Conservation (phyloP, 352 stramenopile species). For the Globisporangium cederbergense region DNA sequence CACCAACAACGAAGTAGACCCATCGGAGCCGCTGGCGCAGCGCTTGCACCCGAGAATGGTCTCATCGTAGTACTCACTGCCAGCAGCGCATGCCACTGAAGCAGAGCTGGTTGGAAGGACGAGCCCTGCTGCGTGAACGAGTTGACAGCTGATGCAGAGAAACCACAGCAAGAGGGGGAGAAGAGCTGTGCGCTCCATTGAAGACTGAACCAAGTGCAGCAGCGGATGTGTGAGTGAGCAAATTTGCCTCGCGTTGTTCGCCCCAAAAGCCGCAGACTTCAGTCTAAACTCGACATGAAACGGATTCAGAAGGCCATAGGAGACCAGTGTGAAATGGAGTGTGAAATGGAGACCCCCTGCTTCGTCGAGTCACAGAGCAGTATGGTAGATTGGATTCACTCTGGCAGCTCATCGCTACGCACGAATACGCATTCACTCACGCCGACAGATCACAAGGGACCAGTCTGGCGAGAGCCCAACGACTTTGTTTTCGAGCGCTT, state of each 20-base stretch:
- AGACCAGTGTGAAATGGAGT: neutral
- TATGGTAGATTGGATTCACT: no score
- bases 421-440: no score
- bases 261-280: neutral
- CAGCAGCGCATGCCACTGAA: conserved; percentile 24
- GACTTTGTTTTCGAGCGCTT: no score
- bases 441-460: no score
- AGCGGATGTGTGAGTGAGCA: neutral
- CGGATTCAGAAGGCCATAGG: neutral
- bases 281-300: conserved; percentile 1
- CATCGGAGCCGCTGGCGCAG: conserved; percentile 36
- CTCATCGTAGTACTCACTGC: conserved; percentile 56
- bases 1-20: conserved; percentile 19
- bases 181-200: neutral
- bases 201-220: neutral
- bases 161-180: conserved; percentile 1
- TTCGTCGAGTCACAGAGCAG: no score
- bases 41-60: conserved; percentile 49
- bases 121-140: conserved; percentile 2
- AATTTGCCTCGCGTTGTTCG: neutral
- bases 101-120: neutral
- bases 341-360: no score
- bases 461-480: no score
- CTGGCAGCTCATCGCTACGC: no score
- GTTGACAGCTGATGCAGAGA: neutral